Percentiles rank a stretch among this genome's conserved stretches.
phyloP scores from a whole-genome alignment of 129 eudicot genomes.

The Oenanthe sinensis region DNA sequence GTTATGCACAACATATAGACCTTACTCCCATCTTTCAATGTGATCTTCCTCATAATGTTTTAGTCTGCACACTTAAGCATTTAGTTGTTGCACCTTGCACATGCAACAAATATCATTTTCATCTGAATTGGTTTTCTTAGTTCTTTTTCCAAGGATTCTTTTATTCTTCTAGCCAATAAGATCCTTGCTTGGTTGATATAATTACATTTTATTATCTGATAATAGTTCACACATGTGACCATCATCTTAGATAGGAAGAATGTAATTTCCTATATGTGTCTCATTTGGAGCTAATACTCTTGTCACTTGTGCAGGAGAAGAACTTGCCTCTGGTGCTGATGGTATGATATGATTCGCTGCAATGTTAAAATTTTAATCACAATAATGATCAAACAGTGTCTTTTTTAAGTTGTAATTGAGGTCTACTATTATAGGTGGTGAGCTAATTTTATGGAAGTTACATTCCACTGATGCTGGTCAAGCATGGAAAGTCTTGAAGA shows the following conservation, averaged over 20 bases:
- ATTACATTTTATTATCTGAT: not conserved
- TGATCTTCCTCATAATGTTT: not conserved
- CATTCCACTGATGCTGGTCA: conserved; percentile 64
- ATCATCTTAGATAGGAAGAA: not conserved
- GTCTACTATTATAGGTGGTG: conserved; percentile 59
- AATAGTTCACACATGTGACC: not conserved
- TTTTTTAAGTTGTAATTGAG: not conserved
- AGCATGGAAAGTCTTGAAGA: conserved; percentile 82
- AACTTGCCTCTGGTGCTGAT: conserved; percentile 98
- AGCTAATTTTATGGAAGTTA: conserved; percentile 73
- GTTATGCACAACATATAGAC: not conserved
- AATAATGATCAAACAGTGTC: not conserved
- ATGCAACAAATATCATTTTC: not conserved
- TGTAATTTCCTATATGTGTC: not conserved
- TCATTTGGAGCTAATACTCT: not conserved
- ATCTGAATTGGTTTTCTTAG: not conserved
- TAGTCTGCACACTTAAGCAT: not conserved
- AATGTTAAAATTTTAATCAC: not conserved
- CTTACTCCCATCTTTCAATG: not conserved
- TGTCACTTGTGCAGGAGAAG: conserved; percentile 53
- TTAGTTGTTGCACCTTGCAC: not conserved
- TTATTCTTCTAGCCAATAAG: not conserved
- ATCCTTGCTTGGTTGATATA: not conserved
- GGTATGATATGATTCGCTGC: conserved; percentile 39
- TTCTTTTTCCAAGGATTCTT: not conserved